phyloP scores from a whole-genome alignment of 306 rosid genomes.

The Trifolium pratense region DNA sequence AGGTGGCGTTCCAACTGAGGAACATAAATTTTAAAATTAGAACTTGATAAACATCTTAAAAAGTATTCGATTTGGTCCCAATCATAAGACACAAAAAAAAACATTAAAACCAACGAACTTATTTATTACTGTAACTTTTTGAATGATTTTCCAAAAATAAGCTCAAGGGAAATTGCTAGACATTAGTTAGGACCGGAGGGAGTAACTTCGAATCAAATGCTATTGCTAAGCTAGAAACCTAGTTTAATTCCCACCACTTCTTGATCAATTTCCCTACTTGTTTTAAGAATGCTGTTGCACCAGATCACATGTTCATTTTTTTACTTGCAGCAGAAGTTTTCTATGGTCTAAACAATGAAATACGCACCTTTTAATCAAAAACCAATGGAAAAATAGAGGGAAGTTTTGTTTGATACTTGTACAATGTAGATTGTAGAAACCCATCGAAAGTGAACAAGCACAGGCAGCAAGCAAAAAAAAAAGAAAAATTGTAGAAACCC shows the following conservation, averaged over 20 bases:
- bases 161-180: neutral
- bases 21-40: constrained; percentile 34
- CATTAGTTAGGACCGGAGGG: neutral
- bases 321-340: neutral
- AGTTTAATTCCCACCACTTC: neutral
- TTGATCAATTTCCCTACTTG: neutral
- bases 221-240: constrained; percentile 15
- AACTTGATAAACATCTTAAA: constrained; percentile 16
- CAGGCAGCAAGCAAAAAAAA: neutral
- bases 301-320: neutral
- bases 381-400: neutral
- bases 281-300: neutral
- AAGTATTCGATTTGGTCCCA: neutral
- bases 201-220: constrained; percentile 24
- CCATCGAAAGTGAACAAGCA: constrained; percentile 6
- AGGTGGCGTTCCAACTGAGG: constrained; percentile 78
- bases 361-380: too few relatives aligned
- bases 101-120: neutral
- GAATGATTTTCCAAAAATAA: neutral
- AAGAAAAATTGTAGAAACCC: too few relatives aligned
- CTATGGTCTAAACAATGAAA: neutral
- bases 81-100: too few relatives aligned
- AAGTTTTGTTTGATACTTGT: neutral
- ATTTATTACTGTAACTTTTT: neutral
- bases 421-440: constrained; percentile 1